Percentiles rank a stretch among this genome's conserved stretches.
phyloP scores from a whole-genome alignment of 805 yeast species.

The Hemisphaericaspora nanyangensis region DNA sequence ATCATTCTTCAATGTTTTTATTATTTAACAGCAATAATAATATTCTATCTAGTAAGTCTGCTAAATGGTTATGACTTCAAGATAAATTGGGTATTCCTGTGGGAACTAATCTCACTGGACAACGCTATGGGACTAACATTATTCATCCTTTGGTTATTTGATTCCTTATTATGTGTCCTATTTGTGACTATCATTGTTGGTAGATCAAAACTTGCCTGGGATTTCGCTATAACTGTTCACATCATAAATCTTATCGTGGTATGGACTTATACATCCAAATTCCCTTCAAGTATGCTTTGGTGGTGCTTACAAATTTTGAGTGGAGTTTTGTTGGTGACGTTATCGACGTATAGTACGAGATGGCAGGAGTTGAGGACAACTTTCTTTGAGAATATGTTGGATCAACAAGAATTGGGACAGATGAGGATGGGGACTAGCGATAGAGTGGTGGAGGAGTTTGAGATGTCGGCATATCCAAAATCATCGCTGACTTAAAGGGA shows the following conservation, averaged over 20 bases:
- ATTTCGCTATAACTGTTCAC: slow-evolving; percentile 92
- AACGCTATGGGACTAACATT: slow-evolving; percentile 80
- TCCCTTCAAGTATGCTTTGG: slow-evolving; percentile 78
- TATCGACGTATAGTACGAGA: slow-evolving; percentile 87
- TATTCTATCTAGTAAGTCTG: slow-evolving; percentile 62
- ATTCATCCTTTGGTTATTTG: slow-evolving; percentile 74
- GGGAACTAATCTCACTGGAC: slow-evolving; percentile 69
- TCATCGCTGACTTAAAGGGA: not conserved
- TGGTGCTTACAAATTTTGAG: slow-evolving; percentile 75
- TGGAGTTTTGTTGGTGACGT: slow-evolving; percentile 61
- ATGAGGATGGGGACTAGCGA: slow-evolving; percentile 5
- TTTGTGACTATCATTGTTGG: slow-evolving; percentile 88
- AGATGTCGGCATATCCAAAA: slow-evolving; percentile 1
- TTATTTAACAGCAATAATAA: slow-evolving; percentile 64
- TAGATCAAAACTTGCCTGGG: slow-evolving; percentile 91
- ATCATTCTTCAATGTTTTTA: slow-evolving; percentile 73
- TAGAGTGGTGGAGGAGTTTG: not conserved
- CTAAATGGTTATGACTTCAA: slow-evolving; percentile 70
- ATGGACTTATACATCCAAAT: slow-evolving; percentile 56
- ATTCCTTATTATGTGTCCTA: slow-evolving; percentile 75
- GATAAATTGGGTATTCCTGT: slow-evolving; percentile 71
- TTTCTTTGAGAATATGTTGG: slow-evolving; percentile 80
- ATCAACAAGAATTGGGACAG: slow-evolving; percentile 47
- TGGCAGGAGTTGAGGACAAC: slow-evolving; percentile 90
- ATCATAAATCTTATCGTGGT: slow-evolving; percentile 70